Percentiles rank a stretch among this genome's conserved stretches.
phyloP scores from a whole-genome alignment of 768 basidiomycete species.

The Hypsizygus marmoreus region DNA sequence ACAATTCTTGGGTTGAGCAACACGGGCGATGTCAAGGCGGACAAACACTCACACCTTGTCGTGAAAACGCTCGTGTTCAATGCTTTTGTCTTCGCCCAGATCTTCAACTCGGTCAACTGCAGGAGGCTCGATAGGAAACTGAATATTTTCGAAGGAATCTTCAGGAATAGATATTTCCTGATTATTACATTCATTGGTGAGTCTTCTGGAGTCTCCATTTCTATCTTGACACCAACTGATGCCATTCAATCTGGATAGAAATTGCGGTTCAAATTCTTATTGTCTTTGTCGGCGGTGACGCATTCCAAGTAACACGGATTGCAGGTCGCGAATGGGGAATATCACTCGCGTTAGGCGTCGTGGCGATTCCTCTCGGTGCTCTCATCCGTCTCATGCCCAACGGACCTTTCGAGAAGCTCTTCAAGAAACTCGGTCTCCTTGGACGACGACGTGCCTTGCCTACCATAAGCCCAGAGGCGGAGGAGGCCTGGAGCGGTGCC shows the following conservation, averaged over 20 bases:
- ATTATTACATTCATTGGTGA: slow-evolving; percentile 81
- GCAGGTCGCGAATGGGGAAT: slow-evolving; percentile 91
- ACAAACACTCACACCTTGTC: slow-evolving; percentile 41
- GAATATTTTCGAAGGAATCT: slow-evolving; percentile 87
- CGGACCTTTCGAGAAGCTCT: slow-evolving; percentile 66
- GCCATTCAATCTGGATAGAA: slow-evolving; percentile 50
- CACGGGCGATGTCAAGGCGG: slow-evolving; percentile 26
- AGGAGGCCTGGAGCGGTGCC: slow-evolving; percentile 78
- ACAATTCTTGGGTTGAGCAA: slow-evolving; percentile 64
- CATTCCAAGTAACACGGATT: slow-evolving; percentile 85
- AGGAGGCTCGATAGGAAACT: slow-evolving; percentile 81
- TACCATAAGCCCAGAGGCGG: slow-evolving; percentile 55
- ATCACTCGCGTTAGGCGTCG: slow-evolving; percentile 81
- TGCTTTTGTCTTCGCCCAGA: slow-evolving; percentile 96
- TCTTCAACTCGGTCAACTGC: slow-evolving; percentile 94
- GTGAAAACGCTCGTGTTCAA: slow-evolving; percentile 95
- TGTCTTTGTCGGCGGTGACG: slow-evolving; percentile 87
- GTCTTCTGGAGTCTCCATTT: slow-evolving; percentile 32
- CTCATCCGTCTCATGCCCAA: slow-evolving; percentile 83
- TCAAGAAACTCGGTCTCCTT: slow-evolving; percentile 54
- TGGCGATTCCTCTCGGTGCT: slow-evolving; percentile 87
- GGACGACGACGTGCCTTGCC: slow-evolving; percentile 69
- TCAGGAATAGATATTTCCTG: slow-evolving; percentile 82
- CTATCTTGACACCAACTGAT: background rate
- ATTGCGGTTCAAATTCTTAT: slow-evolving; percentile 84